Evolutionary conservation across 2,329 filamentous ascomycete genomes (phyloP).

Genomic region (Microdochium bolleyi): DNA sequence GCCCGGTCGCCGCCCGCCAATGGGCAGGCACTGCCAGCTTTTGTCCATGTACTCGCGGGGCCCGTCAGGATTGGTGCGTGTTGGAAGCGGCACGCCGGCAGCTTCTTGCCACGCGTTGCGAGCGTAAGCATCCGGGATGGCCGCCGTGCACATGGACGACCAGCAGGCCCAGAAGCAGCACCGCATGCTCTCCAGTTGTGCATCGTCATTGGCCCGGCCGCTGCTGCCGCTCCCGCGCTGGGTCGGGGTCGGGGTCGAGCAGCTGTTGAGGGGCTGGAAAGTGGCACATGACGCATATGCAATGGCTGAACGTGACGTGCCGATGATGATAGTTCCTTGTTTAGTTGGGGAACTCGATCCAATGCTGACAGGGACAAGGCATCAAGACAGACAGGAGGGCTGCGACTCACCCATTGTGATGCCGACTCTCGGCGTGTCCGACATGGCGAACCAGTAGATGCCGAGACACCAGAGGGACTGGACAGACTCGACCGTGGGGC

Average conservation of each 20-base stretch:
- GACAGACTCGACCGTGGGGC: background rate
- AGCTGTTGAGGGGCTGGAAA: background rate
- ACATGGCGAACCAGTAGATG: background rate
- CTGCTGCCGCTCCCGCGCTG: background rate
- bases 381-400: background rate
- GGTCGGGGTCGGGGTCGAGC: background rate
- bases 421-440: background rate
- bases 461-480: background rate
- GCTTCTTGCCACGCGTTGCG: background rate
- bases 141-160: background rate
- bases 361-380: background rate
- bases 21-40: background rate
- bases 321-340: background rate
- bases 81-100: background rate
- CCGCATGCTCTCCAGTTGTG: background rate
- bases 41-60: background rate
- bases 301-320: background rate
- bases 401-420: background rate
- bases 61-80: background rate
- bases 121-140: background rate
- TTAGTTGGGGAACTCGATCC: background rate
- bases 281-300: background rate
- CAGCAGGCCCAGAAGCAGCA: background rate
- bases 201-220: background rate
- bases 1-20: background rate